Percentiles rank a stretch among this genome's conserved stretches.
phyloP scores from a whole-genome alignment of 2,329 filamentous ascomycete genomes.

The Pseudogymnoascus sp. region DNA sequence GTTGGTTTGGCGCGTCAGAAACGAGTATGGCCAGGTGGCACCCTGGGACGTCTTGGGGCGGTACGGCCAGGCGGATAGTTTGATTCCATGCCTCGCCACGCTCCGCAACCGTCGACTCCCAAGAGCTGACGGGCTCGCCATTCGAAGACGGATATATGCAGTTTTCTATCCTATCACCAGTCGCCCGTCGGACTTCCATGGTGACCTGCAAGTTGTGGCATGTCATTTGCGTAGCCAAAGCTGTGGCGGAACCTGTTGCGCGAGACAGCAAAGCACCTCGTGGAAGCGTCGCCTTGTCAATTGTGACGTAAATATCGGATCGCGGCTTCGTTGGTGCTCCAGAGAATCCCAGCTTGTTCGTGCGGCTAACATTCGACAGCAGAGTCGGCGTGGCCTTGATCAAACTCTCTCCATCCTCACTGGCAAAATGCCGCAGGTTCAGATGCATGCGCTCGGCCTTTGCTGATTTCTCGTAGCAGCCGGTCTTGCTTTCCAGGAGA shows the following conservation, averaged over 20 bases:
- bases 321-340: slow-evolving; percentile 80
- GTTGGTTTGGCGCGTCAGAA: slow-evolving; percentile 75
- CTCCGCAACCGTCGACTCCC: slow-evolving; percentile 76
- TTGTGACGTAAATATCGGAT: slow-evolving; percentile 90
- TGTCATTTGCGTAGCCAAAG: slow-evolving; percentile 54
- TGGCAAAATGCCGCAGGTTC: slow-evolving; percentile 69
- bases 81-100: slow-evolving; percentile 80
- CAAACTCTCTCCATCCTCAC: slow-evolving; percentile 69
- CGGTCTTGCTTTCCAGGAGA: slow-evolving; percentile 65
- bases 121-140: slow-evolving; percentile 68
- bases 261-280: slow-evolving; percentile 64
- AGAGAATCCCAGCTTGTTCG: slow-evolving; percentile 86
- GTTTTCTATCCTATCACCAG: slow-evolving; percentile 75
- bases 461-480: slow-evolving; percentile 65
- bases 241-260: slow-evolving; percentile 65
- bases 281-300: slow-evolving; percentile 71
- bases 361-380: slow-evolving; percentile 72
- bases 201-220: slow-evolving; percentile 79
- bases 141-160: slow-evolving; percentile 87
- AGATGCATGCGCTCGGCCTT: slow-evolving; percentile 72
- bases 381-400: slow-evolving; percentile 83
- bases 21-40: slow-evolving; percentile 87
- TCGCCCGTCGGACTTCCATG: slow-evolving; percentile 73
- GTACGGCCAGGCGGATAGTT: slow-evolving; percentile 73
- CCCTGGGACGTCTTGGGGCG: slow-evolving; percentile 69